Evolutionary conservation across 805 yeast species (phyloP).

Genomic region (Candida bentonensis): DNA sequence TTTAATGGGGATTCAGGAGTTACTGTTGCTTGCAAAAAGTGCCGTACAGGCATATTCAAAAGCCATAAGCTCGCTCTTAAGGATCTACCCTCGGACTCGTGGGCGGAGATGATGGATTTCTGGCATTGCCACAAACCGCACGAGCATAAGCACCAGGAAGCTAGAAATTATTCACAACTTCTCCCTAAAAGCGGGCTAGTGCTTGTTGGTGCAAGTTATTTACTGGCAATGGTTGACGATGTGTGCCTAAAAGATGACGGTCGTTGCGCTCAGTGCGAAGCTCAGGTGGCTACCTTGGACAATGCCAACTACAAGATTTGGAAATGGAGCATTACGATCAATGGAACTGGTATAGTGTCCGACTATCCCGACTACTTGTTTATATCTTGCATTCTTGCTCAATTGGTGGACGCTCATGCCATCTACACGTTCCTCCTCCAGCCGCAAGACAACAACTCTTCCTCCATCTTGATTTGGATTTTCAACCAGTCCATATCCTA

Average conservation of each 20-base stretch:
- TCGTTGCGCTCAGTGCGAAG: slow-evolving; percentile 7
- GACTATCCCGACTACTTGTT: slow-evolving; percentile 6
- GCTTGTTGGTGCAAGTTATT: slow-evolving; percentile 45
- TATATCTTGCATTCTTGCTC: slow-evolving; percentile 12
- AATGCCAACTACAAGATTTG: slow-evolving; percentile 22
- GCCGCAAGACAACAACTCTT: not conserved
- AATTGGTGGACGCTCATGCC: slow-evolving; percentile 21
- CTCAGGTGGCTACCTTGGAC: slow-evolving; percentile 6
- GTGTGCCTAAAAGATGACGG: slow-evolving; percentile 1
- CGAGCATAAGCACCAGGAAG: slow-evolving; percentile 5
- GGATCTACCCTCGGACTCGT: slow-evolving; percentile 80
- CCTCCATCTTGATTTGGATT: slow-evolving; percentile 30
- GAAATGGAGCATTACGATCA: slow-evolving; percentile 43
- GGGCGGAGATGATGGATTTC: slow-evolving; percentile 93
- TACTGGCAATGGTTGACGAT: slow-evolving; percentile 25
- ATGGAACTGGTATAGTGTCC: slow-evolving; percentile 2
- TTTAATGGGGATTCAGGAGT: slow-evolving; percentile 1
- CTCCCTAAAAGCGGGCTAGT: slow-evolving; percentile 29
- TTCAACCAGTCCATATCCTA: slow-evolving; percentile 30
- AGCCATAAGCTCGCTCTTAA: slow-evolving; percentile 11
- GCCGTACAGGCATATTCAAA: slow-evolving; percentile 2
- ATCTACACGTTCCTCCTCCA: slow-evolving; percentile 15
- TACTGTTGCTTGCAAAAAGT: slow-evolving; percentile 4
- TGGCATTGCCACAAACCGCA: slow-evolving; percentile 81
- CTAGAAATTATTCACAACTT: slow-evolving; percentile 15